Percentiles rank a stretch among this genome's conserved stretches.
Conservation (phyloP, 768 basidiomycete genomes). For the Pleurotus cornucopiae region DNA sequence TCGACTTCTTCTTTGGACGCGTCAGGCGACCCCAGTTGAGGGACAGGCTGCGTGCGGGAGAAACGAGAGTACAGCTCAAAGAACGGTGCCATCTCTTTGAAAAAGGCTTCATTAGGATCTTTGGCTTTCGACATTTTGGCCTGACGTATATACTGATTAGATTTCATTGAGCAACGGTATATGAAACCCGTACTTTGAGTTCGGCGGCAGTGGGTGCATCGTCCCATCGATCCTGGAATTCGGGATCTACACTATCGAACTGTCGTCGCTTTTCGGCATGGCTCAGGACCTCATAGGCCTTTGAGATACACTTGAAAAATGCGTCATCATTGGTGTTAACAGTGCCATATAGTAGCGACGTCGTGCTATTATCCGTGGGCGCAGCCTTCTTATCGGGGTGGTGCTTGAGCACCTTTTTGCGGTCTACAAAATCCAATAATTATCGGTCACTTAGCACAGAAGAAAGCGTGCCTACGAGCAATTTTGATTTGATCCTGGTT, state of each 20-base stretch:
- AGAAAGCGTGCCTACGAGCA: slow-evolving; percentile 66
- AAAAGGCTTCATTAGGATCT: slow-evolving; percentile 42
- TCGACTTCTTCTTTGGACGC: slow-evolving; percentile 82
- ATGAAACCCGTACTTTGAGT: slow-evolving; percentile 39
- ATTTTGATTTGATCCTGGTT: slow-evolving; percentile 92
- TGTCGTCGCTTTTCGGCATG: slow-evolving; percentile 85
- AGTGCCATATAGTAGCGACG: slow-evolving; percentile 13
- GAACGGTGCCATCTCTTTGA: slow-evolving; percentile 70
- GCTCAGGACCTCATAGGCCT: slow-evolving; percentile 92
- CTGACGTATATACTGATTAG: slow-evolving; percentile 21
- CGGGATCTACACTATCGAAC: slow-evolving; percentile 94
- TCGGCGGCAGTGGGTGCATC: slow-evolving; percentile 68
- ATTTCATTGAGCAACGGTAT: neutral
- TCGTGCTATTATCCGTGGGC: slow-evolving; percentile 20
- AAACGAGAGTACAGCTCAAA: slow-evolving; percentile 93
- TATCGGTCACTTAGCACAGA: neutral
- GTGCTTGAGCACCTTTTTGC: slow-evolving; percentile 98
- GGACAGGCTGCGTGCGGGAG: slow-evolving; percentile 81
- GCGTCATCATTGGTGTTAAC: slow-evolving; percentile 88
- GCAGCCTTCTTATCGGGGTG: slow-evolving; percentile 93
- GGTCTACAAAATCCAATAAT: slow-evolving; percentile 51
- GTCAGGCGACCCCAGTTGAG: slow-evolving; percentile 66
- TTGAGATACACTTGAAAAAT: slow-evolving; percentile 99
- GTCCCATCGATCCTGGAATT: slow-evolving; percentile 67
- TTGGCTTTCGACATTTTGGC: slow-evolving; percentile 39